Conservation (phyloP, 805 yeast species). For the Myxozyma neglecta region DNA sequence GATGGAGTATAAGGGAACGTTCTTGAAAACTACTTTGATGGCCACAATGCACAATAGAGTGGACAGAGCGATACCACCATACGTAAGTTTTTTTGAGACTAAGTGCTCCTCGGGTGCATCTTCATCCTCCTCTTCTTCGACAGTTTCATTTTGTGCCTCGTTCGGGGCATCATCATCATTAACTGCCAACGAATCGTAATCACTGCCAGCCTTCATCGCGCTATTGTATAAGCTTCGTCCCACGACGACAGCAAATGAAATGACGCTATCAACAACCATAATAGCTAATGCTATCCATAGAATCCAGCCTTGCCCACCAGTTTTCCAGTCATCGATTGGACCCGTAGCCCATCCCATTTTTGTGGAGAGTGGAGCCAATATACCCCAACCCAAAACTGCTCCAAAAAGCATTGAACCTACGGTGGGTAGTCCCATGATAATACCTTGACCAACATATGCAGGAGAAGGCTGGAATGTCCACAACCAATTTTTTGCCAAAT, state of each 20-base stretch:
- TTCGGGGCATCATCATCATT: not conserved
- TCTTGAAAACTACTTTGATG: slow-evolving; percentile 61
- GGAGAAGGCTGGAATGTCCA: slow-evolving; percentile 97
- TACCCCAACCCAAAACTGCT: slow-evolving; percentile 85
- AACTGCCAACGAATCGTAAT: slow-evolving; percentile 11
- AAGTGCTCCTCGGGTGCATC: slow-evolving; percentile 49
- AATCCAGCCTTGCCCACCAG: slow-evolving; percentile 97
- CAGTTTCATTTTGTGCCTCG: not conserved
- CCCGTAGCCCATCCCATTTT: slow-evolving; percentile 84
- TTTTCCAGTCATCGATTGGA: slow-evolving; percentile 85
- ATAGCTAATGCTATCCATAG: slow-evolving; percentile 90
- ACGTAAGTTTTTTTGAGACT: slow-evolving; percentile 51
- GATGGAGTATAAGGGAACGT: slow-evolving; percentile 71
- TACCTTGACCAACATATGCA: slow-evolving; percentile 96
- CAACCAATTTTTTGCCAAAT: slow-evolving; percentile 60
- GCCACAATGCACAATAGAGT: slow-evolving; percentile 66
- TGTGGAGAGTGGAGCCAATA: slow-evolving; percentile 79
- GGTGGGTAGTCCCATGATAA: slow-evolving; percentile 93
- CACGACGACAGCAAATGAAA: slow-evolving; percentile 61
- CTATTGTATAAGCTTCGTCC: slow-evolving; percentile 21
- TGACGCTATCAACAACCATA: slow-evolving; percentile 89
- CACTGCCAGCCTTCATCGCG: not conserved
- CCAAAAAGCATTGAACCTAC: slow-evolving; percentile 90
- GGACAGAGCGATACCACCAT: slow-evolving; percentile 64
- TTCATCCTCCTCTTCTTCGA: slow-evolving; percentile 34